Base-by-base conservation (phyloP, 23 red algal species). In the Gracilaria domingensis region DNA sequence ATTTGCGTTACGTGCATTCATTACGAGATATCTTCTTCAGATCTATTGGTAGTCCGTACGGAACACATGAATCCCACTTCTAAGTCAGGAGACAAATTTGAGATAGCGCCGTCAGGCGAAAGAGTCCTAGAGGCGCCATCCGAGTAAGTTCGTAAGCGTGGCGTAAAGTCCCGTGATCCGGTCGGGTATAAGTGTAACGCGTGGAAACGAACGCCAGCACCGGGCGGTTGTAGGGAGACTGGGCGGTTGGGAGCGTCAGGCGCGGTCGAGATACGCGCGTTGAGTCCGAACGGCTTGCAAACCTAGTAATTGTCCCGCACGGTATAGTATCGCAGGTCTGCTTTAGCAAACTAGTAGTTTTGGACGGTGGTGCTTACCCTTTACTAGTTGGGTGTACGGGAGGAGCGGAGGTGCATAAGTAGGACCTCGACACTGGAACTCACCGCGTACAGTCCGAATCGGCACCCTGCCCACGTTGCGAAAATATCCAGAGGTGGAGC, bases 261-360 rank as follows among this genome's bases (percentile, higher is more conserved):
- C 58, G 58, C 58, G 58, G 14, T 64, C 58, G 14, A 64, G 42
- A 45, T 45, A 45, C 42, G 42, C 28, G 65, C 24, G 65, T 24
- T 35, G 65, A 34, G 65, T 70, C 65, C 65, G 65, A 70, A 70
- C 65, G 28, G 65, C 65, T 70, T 70, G 65, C 35, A 70, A 70
- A 70, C 65, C 65, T 70, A 45, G 35, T 7, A 36, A 17, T 16
- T 36, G 28, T 34, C 18, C 65, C 65, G 65, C 35, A 25, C 17
- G 25, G 65, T 70, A 70, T 35, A 36, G 65, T n/a, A n/a, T n/a
- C 65, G 4, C 65, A 34, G 65, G 65, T 70, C 65, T 70, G 65
- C 65, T 70, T 70, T 70, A 70, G 65, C n/a, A n/a, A 70, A 17
- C 4, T 26, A 4, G 35, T 36, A 70, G 24, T 70, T 70, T 33